Percentiles rank a stretch among this genome's conserved stretches.
Evolutionary conservation across 176 grass and related monocot species (phyloP).

Genomic region (Paspalum notatum): DNA sequence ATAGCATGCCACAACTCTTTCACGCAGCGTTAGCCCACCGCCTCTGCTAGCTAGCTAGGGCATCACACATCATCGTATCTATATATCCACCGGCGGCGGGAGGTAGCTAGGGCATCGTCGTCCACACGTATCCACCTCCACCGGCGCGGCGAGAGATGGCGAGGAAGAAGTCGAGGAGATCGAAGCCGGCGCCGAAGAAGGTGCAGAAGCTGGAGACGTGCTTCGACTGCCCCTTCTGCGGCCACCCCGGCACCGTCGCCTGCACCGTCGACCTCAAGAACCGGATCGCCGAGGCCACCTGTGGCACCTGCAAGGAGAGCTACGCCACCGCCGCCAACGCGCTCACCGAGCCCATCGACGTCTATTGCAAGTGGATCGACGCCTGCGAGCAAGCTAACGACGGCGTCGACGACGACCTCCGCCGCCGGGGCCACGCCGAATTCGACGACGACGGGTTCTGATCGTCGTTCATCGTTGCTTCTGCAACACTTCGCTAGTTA

Average conservation of each 20-base stretch:
- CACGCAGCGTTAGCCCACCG: too few relatives aligned
- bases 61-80: too few relatives aligned
- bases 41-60: too few relatives aligned
- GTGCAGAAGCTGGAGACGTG: neutral
- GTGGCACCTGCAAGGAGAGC: neutral
- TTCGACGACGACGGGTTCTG: too few relatives aligned
- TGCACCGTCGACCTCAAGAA: conserved; percentile 31
- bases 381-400: conserved; percentile 19
- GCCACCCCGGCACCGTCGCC: neutral
- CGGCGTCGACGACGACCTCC: neutral
- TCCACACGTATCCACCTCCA: too few relatives aligned
- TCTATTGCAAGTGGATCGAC: conserved; percentile 34
- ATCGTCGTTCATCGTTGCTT: too few relatives aligned
- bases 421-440: too few relatives aligned
- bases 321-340: neutral
- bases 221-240: conserved; percentile 42
- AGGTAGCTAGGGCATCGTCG: too few relatives aligned
- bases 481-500: too few relatives aligned
- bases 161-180: neutral
- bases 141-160: neutral
- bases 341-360: conserved; percentile 16
- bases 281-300: conserved; percentile 3
- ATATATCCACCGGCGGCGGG: too few relatives aligned
- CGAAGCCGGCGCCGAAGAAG: neutral
- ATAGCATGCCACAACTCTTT: too few relatives aligned